Evolutionary conservation across 2,329 filamentous ascomycete species (phyloP).

Genomic region (Verticillium dahliae): DNA sequence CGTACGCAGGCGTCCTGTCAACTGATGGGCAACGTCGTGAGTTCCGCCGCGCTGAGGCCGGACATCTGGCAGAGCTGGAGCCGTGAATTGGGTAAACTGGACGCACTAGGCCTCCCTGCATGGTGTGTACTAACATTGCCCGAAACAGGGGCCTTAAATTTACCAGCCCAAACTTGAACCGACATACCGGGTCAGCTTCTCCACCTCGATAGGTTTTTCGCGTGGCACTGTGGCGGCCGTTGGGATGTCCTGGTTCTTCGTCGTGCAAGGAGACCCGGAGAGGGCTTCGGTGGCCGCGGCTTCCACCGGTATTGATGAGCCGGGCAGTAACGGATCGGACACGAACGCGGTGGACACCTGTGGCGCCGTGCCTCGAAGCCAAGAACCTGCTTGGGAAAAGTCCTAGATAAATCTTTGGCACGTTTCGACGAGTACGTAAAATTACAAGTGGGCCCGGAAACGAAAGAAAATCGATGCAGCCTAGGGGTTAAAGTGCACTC

Average conservation of each 20-base stretch:
- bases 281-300: neutral
- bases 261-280: slow-evolving; percentile 9
- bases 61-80: no score
- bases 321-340: neutral
- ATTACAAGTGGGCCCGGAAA: neutral
- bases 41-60: neutral
- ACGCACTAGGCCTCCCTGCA: neutral
- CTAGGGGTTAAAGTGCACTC: neutral
- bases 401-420: neutral
- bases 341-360: neutral
- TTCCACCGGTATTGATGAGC: neutral
- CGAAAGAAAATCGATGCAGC: neutral
- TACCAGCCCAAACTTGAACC: slow-evolving; percentile 31
- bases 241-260: slow-evolving; percentile 14
- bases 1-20: slow-evolving; percentile 18
- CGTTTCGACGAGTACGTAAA: neutral
- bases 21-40: slow-evolving; percentile 28
- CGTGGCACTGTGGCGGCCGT: slow-evolving; percentile 17
- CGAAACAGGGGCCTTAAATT: slow-evolving; percentile 24
- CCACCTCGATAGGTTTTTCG: slow-evolving; percentile 25
- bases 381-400: neutral
- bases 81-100: neutral
- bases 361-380: neutral
- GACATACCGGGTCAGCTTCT: slow-evolving; percentile 28
- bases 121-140: neutral